A percentile compares a stretch with the other conserved stretches of the same genome.
Evolutionary conservation across 2,329 filamentous ascomycete species (phyloP).

Genomic region (Lojkania enalia): DNA sequence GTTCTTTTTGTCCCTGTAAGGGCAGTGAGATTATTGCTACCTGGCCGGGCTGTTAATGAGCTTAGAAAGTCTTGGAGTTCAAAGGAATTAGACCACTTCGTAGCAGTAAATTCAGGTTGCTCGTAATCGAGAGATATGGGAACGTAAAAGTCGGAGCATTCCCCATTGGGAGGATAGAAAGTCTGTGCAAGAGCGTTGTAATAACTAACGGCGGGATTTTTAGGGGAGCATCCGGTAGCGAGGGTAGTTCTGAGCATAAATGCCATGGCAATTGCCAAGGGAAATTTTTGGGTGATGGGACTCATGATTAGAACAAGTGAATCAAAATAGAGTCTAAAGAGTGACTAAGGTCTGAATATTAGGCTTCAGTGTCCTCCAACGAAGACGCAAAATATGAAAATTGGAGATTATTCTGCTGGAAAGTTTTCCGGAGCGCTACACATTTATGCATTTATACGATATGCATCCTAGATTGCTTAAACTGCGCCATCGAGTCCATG

Average conservation of each 20-base stretch:
- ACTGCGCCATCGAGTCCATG: too few relatives aligned
- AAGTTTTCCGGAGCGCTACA: too few relatives aligned
- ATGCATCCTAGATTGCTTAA: too few relatives aligned
- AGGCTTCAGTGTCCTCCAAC: too few relatives aligned
- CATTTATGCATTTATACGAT: too few relatives aligned
- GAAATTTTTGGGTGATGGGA: too few relatives aligned
- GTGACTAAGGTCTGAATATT: too few relatives aligned
- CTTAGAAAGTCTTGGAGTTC: conserved; percentile 11
- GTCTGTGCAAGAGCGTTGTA: conserved; percentile 11
- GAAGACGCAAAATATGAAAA: too few relatives aligned
- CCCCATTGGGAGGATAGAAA: conserved; percentile 13
- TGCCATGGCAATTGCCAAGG: conserved; percentile 16
- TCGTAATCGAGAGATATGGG: conserved; percentile 12
- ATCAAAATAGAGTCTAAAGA: too few relatives aligned
- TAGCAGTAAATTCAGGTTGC: conserved; percentile 4
- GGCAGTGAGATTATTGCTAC: conserved; percentile 1
- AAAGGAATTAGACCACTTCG: conserved; percentile 8
- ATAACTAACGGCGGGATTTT: conserved; percentile 12
- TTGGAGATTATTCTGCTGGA: too few relatives aligned
- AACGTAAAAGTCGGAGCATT: conserved; percentile 12
- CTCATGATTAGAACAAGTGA: too few relatives aligned
- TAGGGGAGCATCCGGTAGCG: conserved; percentile 5
- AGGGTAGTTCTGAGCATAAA: conserved; percentile 11
- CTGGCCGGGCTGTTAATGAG: conserved; percentile 4
- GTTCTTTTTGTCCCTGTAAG: conserved; percentile 3